Evolutionary conservation across 495 filamentous ascomycete species (phyloP), one percentile per base, ranked within the genome.

Genomic region (Immersiella caudata): DNA sequence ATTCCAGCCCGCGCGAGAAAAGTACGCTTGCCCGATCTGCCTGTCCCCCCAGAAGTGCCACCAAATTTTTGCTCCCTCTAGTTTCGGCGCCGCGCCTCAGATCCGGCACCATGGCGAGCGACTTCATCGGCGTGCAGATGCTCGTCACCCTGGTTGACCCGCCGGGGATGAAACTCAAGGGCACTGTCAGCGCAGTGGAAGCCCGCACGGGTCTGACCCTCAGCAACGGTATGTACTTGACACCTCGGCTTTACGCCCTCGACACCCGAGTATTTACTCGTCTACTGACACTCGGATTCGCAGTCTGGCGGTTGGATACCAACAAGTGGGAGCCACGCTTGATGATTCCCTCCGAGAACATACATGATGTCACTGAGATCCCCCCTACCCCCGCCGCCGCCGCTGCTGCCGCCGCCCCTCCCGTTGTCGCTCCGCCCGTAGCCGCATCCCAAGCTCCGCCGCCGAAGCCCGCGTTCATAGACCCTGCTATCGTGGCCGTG

Each of bases 41-140:
- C 16, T 12, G 40, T 46, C 14, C 5, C 14, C 40, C 5, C 4
- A 46, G 40, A 46, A 46, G 5, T 12, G 40, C 40, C 11, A 14
- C 40, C 40, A 12, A 46, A 46, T 18, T 18, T n/a, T 46, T 14
- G 40, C 40, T 46, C 5, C 40, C 11, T 46, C 5, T 12, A 46
- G 40, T 55, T 22, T n/a, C 52, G 52, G 35, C 27, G 20, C 20
- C 64, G 16, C 36, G 5, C 26, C 59, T 60, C 27, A 35, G 25
- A 29, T 46, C 68, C 26, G 52, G 63, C 46, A 61, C 63, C 64
- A 78, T 78, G 76, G 71, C 75, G 22, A 50, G 73, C 67, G 84
- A 89, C 70, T 94, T 95, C 76, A 89, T 93, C 68, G 93, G 93
- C 35, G 85, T 92, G 73, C 87, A 88, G 66, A 91, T 96, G 75